phyloP scores from a whole-genome alignment of 495 filamentous ascomycete genomes.

The Thozetella sp. region DNA sequence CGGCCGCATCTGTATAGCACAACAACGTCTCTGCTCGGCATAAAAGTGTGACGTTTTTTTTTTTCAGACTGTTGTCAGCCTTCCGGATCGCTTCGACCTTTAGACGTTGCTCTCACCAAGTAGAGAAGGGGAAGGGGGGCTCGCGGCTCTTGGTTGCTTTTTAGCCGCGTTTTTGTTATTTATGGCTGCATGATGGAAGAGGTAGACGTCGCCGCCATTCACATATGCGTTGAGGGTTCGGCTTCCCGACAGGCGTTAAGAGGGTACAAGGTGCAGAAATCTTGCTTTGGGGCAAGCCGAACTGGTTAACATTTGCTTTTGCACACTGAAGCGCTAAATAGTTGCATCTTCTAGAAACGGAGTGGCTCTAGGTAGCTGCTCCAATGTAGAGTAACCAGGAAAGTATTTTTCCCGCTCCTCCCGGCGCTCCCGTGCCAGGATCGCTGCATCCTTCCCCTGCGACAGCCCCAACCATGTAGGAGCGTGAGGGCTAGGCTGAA shows the following conservation, averaged over 20 bases:
- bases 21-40: too few species aligned
- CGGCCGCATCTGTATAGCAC: too few species aligned
- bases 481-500: too few species aligned
- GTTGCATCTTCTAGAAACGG: too few species aligned
- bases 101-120: not conserved
- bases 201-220: slow-evolving; percentile 3
- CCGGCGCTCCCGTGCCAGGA: too few species aligned
- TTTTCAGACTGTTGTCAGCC: slow-evolving; percentile 4
- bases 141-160: not conserved
- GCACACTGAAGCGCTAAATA: not conserved
- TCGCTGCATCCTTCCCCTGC: too few species aligned
- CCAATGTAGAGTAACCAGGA: too few species aligned
- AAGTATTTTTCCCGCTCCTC: too few species aligned
- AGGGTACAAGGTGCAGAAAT: not conserved
- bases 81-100: slow-evolving; percentile 7
- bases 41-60: slow-evolving; percentile 4
- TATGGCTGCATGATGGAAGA: not conserved
- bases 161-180: slow-evolving; percentile 1
- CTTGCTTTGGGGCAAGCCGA: not conserved
- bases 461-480: too few species aligned
- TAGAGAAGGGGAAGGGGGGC: not conserved
- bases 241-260: not conserved
- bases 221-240: not conserved
- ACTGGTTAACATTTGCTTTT: not conserved
- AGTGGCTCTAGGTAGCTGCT: too few species aligned